Base-by-base conservation (phyloP, 345 rosid species). In the Euphorbia tirucalli region DNA sequence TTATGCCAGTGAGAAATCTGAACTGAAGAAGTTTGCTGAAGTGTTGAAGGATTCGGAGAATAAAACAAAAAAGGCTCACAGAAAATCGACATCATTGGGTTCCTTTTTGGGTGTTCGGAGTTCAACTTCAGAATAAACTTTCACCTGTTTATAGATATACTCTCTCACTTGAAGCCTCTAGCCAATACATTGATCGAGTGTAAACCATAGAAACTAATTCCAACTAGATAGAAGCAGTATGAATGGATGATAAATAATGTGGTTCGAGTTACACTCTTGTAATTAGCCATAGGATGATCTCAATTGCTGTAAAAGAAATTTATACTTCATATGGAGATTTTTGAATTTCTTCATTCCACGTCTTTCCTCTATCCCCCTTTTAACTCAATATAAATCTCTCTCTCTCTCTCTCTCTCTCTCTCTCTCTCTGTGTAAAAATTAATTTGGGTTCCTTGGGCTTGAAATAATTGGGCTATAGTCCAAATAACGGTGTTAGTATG, bases 1-100 rank as follows among this genome's bases (percentile, higher is more conserved):
- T 0, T 62, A 68, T 54, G 28, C 70, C 7, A 43, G 1, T 14
- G 77, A 44, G 76, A 88, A 81, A 78, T 79, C 79, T 1, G 90
- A 92, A 62, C 58, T 94, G 82, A 50, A 66, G 35, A 94, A 92
- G 73, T 87, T 71, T 19, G 96, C 98, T 0, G 84, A 82, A 62
- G 96, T 69, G 32, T 77, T 94, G 46, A 87, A 74, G 74, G 82
- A 74, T 50, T 70, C 89, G 4, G 83, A 77, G n/a, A 31, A 83
- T 1, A 11, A 48, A 31, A 49, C 77, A 32, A 70, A 75, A 32
- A 78, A 43, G 44, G 7, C 16, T 22, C 85, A 70, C 46, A 83
- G 81, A 80, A 93, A 81, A 69, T 74, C 90, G 7, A 81, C 78
- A 22, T 88, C 92, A 5, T 2, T 71, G 19, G 75, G 74, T 48